These are phyloP conservation scores for Penicillium sp. DNA, from an alignment of 2,329 filamentous ascomycete genomes.

Conservation along the genomic window DNA sequence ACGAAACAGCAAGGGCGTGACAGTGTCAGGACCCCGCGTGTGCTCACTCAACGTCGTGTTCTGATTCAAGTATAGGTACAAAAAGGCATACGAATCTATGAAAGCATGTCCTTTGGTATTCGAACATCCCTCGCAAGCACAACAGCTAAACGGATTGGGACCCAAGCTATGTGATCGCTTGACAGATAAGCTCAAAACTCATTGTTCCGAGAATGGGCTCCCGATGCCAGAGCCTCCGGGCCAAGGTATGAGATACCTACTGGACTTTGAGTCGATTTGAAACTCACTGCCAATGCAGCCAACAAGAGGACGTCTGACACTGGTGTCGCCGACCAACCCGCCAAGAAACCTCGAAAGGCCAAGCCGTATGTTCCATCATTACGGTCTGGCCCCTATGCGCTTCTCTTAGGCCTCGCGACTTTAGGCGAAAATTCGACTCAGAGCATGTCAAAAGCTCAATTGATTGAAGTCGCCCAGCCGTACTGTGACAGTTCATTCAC, in stretches of 20 bases:
- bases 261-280: background rate
- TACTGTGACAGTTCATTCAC: slow-evolving; percentile 69
- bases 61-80: slow-evolving; percentile 51
- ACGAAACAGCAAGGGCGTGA: slow-evolving; percentile 62
- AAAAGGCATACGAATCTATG: slow-evolving; percentile 69
- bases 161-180: slow-evolving; percentile 65
- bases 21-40: slow-evolving; percentile 37
- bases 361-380: slow-evolving; percentile 67
- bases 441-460: slow-evolving; percentile 61
- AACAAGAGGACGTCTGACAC: slow-evolving; percentile 31
- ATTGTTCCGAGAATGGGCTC: slow-evolving; percentile 62
- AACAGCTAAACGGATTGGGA: slow-evolving; percentile 68
- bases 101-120: slow-evolving; percentile 67
- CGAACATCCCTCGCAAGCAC: slow-evolving; percentile 65
- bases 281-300: too few species aligned
- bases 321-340: slow-evolving; percentile 32
- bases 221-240: slow-evolving; percentile 59
- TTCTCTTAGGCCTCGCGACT: slow-evolving; percentile 61
- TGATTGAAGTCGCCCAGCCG: slow-evolving; percentile 64
- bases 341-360: slow-evolving; percentile 52
- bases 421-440: slow-evolving; percentile 50
- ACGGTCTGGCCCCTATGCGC: slow-evolving; percentile 68
- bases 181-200: slow-evolving; percentile 50
- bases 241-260: slow-evolving; percentile 30
- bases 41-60: background rate